Conservation (phyloP, 116 monocot genomes). For the Zostera marina region DNA sequence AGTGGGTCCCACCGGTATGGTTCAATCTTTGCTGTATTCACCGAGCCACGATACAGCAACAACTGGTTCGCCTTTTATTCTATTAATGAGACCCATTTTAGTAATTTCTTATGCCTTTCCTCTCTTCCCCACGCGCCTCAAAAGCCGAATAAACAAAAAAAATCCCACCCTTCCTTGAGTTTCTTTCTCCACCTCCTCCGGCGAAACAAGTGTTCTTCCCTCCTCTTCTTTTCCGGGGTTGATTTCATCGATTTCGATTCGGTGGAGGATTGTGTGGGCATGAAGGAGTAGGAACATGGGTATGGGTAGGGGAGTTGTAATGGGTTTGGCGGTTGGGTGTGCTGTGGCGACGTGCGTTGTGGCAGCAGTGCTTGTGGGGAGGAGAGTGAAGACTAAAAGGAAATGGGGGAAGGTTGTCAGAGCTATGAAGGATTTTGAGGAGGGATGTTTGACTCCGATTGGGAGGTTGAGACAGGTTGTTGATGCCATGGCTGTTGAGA, state of each 20-base stretch:
- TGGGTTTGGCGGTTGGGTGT: constrained; percentile 36
- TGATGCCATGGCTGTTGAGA: constrained; percentile 44
- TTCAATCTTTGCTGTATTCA: background rate
- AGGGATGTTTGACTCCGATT: constrained; percentile 34
- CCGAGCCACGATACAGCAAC: background rate
- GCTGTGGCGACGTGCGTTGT: constrained; percentile 53
- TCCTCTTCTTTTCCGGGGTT: too few relatives aligned
- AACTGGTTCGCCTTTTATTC: background rate
- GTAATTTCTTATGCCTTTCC: background rate
- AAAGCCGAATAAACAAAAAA: background rate
- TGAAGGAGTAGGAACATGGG: background rate
- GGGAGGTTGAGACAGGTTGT: constrained; percentile 42
- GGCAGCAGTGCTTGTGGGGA: constrained; percentile 43
- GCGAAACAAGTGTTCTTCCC: background rate
- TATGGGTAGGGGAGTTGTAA: constrained; percentile 32
- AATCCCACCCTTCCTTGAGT: background rate
- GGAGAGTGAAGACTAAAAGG: constrained; percentile 31
- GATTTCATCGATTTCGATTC: too few relatives aligned
- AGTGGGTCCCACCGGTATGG: background rate
- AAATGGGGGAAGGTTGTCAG: constrained; percentile 40
- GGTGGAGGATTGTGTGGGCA: background rate
- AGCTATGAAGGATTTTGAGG: constrained; percentile 56
- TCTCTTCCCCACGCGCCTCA: background rate
- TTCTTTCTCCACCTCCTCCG: background rate
- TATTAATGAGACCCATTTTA: background rate